Conservation (phyloP, 352 stramenopile genomes). For the Globisporangium uncinulatum region DNA sequence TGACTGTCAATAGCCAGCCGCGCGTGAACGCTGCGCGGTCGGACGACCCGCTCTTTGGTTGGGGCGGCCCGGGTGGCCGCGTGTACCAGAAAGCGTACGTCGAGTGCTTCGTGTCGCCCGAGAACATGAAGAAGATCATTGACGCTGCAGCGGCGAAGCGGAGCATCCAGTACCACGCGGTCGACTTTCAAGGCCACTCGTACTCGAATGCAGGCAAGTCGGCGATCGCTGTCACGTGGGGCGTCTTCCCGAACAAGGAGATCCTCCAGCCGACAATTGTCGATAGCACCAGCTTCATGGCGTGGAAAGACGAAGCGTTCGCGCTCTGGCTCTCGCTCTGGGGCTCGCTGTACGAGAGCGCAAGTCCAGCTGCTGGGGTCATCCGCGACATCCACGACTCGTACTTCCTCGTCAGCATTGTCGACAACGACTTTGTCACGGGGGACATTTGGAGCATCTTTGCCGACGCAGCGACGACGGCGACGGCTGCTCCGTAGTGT, state of each 20-base stretch:
- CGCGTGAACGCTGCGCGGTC: slow-evolving; percentile 90
- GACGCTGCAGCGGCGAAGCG: slow-evolving; percentile 78
- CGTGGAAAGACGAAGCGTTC: slow-evolving; percentile 97
- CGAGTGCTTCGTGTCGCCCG: slow-evolving; percentile 96
- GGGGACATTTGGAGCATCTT: slow-evolving; percentile 86
- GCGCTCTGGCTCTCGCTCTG: slow-evolving; percentile 95
- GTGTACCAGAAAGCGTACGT: slow-evolving; percentile 99
- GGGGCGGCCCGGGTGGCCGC: slow-evolving; percentile 91
- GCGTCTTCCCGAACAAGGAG: slow-evolving; percentile 96
- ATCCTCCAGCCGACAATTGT: slow-evolving; percentile 97
- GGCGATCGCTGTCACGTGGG: slow-evolving; percentile 97
- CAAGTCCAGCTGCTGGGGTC: slow-evolving; percentile 83
- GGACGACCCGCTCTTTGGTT: slow-evolving; percentile 93
- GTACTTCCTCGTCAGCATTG: slow-evolving; percentile 98
- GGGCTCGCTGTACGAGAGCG: slow-evolving; percentile 95
- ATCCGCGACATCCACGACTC: slow-evolving; percentile 95
- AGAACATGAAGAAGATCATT: slow-evolving; percentile 90
- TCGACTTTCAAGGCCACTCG: slow-evolving; percentile 87
- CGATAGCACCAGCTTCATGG: slow-evolving; percentile 94
- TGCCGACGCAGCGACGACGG: slow-evolving; percentile 14
- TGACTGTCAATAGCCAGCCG: slow-evolving; percentile 96
- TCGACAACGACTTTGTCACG: slow-evolving; percentile 97
- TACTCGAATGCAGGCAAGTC: slow-evolving; percentile 88
- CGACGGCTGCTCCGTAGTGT: slow-evolving; percentile 12
- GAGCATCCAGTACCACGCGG: slow-evolving; percentile 88